Base-by-base conservation (phyloP, 768 basidiomycete species). In the Coprinopsis marcescibilis region DNA sequence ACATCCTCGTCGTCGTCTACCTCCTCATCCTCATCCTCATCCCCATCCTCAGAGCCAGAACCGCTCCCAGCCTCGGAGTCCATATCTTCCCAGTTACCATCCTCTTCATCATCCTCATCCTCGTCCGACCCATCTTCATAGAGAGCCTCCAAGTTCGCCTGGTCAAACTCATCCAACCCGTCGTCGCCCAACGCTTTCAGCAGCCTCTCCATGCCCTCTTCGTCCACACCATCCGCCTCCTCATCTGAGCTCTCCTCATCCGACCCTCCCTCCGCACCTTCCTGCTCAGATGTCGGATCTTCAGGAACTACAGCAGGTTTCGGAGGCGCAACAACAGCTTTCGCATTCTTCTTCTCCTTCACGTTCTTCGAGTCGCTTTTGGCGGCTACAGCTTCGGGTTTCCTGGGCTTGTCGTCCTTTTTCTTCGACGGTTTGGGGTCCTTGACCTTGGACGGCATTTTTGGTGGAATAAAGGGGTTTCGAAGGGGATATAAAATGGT, bases 81-180 rank as follows among this genome's bases (percentile, higher is more conserved):
- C 23, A 12, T 62, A 20, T 70, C 68, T 24, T 60, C 70, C 7
- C 51, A 12, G 24, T 48, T 58, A 57, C 25, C 57, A 58, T 8
- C 35, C 25, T 26, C 51, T 4, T 59, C 51, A 8, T 64, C 70
- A 14, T 71, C 66, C 14, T 62, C 64, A 1, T 57, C 57, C 10
- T 61, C 63, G 8, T 62, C 60, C 2, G 54, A 57, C 12, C 51
- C 57, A 2, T 59, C 59, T 7, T 52, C 66, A 17, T 62, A 71
- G 4, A 71, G 53, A 20, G 76, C 59, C 38, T 63, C 65, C 35
- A 86, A 63, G 56, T 83, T 74, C 23, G 73, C 76, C 46, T 70
- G 68, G 40, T 78, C 84, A 56, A 79, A 76, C 19, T 85, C 83
- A 55, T 84, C 77, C 48, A 85, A 59, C 1, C 76, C 80, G 50